Evolutionary conservation across 352 stramenopile genomes (phyloP).

Genomic region (Pythium phragmiticola): DNA sequence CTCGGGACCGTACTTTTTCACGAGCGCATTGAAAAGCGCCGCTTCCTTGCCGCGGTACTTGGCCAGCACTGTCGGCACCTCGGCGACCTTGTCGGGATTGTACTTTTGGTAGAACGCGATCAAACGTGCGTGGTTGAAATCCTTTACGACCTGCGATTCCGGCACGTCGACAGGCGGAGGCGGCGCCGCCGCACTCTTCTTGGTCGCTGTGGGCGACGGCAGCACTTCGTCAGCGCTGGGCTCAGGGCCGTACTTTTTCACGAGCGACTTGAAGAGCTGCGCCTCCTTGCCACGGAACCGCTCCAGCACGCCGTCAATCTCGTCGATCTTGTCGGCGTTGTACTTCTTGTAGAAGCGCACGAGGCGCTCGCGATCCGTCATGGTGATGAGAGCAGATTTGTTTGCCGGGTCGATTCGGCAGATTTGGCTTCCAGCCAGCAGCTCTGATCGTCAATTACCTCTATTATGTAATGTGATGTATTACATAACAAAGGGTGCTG

Average conservation of each 20-base stretch:
- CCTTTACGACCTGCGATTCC: constrained; percentile 33
- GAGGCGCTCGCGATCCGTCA: constrained; percentile 66
- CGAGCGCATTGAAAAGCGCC: constrained; percentile 75
- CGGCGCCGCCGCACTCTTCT: constrained; percentile 12
- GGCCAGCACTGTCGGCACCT: constrained; percentile 56
- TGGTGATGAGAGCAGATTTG: constrained; percentile 16
- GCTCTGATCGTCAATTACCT: constrained; percentile 2
- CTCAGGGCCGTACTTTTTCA: constrained; percentile 84
- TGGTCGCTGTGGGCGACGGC: constrained; percentile 21
- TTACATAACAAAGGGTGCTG: neutral
- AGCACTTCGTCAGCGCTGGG: constrained; percentile 53
- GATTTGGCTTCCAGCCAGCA: constrained; percentile 14
- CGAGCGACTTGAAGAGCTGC: constrained; percentile 66
- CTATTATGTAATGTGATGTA: neutral
- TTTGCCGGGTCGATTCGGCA: neutral
- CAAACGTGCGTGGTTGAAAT: constrained; percentile 66
- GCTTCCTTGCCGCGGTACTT: constrained; percentile 86
- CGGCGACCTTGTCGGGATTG: constrained; percentile 75
- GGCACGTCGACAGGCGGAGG: constrained; percentile 8
- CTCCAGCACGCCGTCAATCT: constrained; percentile 81
- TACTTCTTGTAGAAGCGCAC: constrained; percentile 87
- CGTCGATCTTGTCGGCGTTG: constrained; percentile 79
- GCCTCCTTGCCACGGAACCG: constrained; percentile 77
- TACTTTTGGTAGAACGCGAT: constrained; percentile 83
- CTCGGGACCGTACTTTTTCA: constrained; percentile 85